Base-by-base conservation (phyloP, 306 rosid species). In the Trifolium repens region DNA sequence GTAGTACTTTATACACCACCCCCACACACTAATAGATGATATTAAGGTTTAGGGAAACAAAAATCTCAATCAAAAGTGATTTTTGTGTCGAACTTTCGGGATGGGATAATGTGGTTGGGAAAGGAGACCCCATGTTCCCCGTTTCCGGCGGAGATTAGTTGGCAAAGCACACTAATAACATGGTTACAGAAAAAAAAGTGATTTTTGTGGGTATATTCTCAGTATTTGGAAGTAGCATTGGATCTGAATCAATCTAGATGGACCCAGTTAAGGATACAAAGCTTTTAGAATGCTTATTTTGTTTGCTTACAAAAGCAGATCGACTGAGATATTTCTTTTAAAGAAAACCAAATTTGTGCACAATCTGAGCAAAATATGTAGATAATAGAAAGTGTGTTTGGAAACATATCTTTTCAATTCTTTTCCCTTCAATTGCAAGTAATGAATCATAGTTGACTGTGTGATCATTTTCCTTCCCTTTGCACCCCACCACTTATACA, bases 371-470 rank as follows among this genome's bases (percentile, higher is more conserved):
- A 55, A 55, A 9, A 8, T 55, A 12, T 55, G 24, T 32, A 1
- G 67, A 34, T 61, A 27, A 30, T 61, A 4, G 35, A 61, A 61
- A 61, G 67, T 61, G 24, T 61, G 42, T 61, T 3, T 61, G 22
- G 62, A 37, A 59, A 37, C n/a, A 30, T 22, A 22, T 53, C n/a
- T 58, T 58, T 72, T 58, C n/a, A 46, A n/a, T 79, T 75, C 16
- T 46, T 37, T 55, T 60, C 59, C 57, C 59, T 79, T 70, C 4
- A 72, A 37, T 59, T 65, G 79, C 43, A 54, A 71, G 73, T 50
- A 79, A 54, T 73, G 55, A 44, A 35, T 62, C 74, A 82, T 44
- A 69, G 71, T 79, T 60, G 73, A 78, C 49, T 61, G 9, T 75
- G 17, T 75, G 35, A 75, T 50, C 62, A 9, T 68, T 59, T 69